phyloP scores from a whole-genome alignment of 2,329 filamentous ascomycete genomes.

The Neophaeococcomyces mojaviensis region DNA sequence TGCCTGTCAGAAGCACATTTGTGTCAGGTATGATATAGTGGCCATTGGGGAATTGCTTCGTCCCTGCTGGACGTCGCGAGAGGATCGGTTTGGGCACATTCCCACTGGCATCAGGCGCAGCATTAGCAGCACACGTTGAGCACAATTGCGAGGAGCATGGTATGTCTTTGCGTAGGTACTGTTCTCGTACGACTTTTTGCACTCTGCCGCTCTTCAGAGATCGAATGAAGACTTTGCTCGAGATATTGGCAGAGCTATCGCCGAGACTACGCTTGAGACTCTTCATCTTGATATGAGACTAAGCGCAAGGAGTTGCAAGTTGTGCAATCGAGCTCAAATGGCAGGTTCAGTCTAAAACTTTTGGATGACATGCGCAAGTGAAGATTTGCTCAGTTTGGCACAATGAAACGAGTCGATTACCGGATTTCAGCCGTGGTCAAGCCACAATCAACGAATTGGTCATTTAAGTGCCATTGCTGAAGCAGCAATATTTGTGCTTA shows the following conservation, averaged over 20 bases:
- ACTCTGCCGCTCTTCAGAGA: conserved; percentile 95
- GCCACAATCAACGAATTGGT: too few species aligned
- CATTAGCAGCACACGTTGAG: conserved; percentile 62
- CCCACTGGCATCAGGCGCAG: conserved; percentile 71
- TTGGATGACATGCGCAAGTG: too few species aligned
- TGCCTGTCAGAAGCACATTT: conserved; percentile 87
- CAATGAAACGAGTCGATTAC: too few species aligned
- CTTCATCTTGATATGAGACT: conserved; percentile 39
- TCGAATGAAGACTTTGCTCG: conserved; percentile 90
- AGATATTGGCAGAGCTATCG: conserved; percentile 59
- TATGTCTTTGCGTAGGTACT: conserved; percentile 93
- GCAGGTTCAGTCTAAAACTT: too few species aligned
- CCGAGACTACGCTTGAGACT: conserved; percentile 53
- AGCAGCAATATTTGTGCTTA: too few species aligned
- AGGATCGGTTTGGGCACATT: conserved; percentile 76
- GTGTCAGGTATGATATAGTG: conserved; percentile 96
- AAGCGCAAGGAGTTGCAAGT: not conserved
- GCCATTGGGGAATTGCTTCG: conserved; percentile 71
- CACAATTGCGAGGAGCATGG: conserved; percentile 93
- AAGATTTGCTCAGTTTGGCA: too few species aligned
- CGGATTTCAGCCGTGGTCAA: too few species aligned
- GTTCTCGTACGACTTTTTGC: conserved; percentile 94
- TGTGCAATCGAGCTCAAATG: too few species aligned
- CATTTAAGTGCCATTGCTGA: too few species aligned
- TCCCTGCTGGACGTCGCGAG: conserved; percentile 79